Evolutionary conservation across 495 filamentous ascomycete genomes (phyloP).

Genomic region (Penicillium fimorum): DNA sequence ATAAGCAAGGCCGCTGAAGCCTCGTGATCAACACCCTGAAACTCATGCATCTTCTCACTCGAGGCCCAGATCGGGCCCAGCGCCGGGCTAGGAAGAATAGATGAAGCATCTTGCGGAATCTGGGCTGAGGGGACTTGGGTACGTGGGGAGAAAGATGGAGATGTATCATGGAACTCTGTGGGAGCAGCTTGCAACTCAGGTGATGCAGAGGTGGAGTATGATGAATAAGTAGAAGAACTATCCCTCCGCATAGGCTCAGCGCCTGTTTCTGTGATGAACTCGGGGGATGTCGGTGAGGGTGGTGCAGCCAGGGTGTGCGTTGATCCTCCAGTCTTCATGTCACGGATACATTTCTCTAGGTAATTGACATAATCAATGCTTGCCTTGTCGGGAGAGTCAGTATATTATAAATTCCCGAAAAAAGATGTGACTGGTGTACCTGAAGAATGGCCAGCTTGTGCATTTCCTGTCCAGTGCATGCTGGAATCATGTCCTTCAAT

Average conservation of each 20-base stretch:
- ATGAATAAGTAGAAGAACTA: constrained; percentile 26
- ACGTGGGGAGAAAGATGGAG: constrained; percentile 41
- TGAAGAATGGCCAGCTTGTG: constrained; percentile 96
- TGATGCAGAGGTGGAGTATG: constrained; percentile 37
- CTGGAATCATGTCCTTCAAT: constrained; percentile 93
- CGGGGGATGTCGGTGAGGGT: constrained; percentile 40
- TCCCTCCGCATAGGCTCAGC: constrained; percentile 16
- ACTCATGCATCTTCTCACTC: constrained; percentile 26
- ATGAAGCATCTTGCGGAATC: constrained; percentile 29
- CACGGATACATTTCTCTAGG: constrained; percentile 81
- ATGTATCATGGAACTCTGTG: constrained; percentile 30
- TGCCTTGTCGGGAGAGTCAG: constrained; percentile 57
- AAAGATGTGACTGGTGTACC: constrained; percentile 48
- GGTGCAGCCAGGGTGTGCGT: constrained; percentile 16
- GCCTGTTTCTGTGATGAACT: constrained; percentile 29
- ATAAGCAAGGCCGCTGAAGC: constrained; percentile 78
- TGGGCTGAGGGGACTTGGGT: constrained; percentile 33
- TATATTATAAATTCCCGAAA: background rate
- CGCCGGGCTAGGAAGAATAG: constrained; percentile 44
- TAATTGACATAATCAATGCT: constrained; percentile 97
- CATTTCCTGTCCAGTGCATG: constrained; percentile 88
- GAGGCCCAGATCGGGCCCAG: constrained; percentile 33
- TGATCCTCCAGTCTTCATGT: constrained; percentile 65
- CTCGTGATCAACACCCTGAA: constrained; percentile 64
- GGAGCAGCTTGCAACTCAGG: constrained; percentile 32